These are phyloP conservation scores for Cucumis melo DNA, from an alignment of 306 rosid species.

Conservation along the genomic window DNA sequence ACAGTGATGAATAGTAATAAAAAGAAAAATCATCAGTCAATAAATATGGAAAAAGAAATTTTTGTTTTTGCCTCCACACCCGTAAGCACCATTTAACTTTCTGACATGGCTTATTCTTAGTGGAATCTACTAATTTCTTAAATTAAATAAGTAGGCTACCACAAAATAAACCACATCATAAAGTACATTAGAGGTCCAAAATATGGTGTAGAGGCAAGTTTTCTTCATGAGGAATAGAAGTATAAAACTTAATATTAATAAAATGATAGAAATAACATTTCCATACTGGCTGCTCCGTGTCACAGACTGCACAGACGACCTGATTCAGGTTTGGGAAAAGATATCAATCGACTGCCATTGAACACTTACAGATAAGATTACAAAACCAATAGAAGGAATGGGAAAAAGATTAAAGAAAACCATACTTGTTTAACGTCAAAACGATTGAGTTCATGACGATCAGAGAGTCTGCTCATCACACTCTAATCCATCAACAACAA, in stretches of 20 bases:
- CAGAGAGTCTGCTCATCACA: conserved; percentile 46
- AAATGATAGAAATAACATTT: conserved; percentile 5
- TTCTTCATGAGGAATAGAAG: neutral
- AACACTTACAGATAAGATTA: neutral
- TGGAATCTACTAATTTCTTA: neutral
- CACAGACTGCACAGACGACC: conserved; percentile 92
- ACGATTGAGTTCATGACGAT: conserved; percentile 72
- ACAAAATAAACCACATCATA: neutral
- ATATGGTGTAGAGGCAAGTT: neutral
- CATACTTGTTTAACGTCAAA: conserved; percentile 59
- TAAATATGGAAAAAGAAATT: neutral
- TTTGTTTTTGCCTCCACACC: neutral
- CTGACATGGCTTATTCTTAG: neutral
- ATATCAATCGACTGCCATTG: neutral
- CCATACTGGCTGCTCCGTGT: conserved; percentile 88
- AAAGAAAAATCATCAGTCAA: neutral
- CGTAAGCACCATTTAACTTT: neutral
- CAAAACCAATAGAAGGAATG: conserved; percentile 1
- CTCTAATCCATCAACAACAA: conserved; percentile 28
- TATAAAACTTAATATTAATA: neutral
- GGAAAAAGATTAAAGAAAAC: neutral
- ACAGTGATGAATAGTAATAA: neutral
- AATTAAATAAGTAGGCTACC: neutral
- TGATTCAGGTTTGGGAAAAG: conserved; percentile 21
- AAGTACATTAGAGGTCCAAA: neutral